Evolutionary conservation across 176 grass and related monocot species (phyloP).

Genomic region (Bonia amplexicaulis): DNA sequence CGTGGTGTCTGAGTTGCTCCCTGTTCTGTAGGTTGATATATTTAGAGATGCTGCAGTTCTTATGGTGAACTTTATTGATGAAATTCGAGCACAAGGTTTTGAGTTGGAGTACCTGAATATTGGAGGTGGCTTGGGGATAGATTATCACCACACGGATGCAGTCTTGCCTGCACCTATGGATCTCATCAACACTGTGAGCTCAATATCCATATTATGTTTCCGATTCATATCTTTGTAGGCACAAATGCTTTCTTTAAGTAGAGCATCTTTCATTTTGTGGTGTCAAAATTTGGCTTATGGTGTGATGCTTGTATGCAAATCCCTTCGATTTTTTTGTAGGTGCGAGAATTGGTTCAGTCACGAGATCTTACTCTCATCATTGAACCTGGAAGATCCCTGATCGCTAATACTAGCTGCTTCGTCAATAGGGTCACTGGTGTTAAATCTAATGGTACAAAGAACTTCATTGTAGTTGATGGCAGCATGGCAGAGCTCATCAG

Average conservation of each 20-base stretch:
- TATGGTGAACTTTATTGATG: constrained; percentile 87
- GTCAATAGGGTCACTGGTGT: constrained; percentile 89
- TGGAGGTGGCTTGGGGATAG: constrained; percentile 91
- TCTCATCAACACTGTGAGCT: constrained; percentile 87
- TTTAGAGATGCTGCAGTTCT: constrained; percentile 95
- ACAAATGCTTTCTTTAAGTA: neutral
- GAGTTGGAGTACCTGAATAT: constrained; percentile 92
- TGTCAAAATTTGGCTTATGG: neutral
- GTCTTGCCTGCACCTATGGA: constrained; percentile 89
- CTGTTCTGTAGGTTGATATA: constrained; percentile 75
- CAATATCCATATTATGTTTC: constrained; percentile 11
- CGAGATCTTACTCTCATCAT: constrained; percentile 88
- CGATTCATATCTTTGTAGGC: constrained; percentile 16
- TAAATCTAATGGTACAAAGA: constrained; percentile 95
- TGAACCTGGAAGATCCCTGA: constrained; percentile 93
- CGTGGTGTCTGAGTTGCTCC: neutral
- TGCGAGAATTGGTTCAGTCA: constrained; percentile 82
- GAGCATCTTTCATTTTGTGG: neutral
- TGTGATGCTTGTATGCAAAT: neutral
- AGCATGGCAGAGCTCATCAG: constrained; percentile 99
- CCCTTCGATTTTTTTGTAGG: constrained; percentile 37
- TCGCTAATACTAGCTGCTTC: constrained; percentile 91
- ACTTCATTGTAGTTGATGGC: constrained; percentile 92
- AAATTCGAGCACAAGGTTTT: constrained; percentile 94
- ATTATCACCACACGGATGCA: constrained; percentile 76